phyloP scores from a whole-genome alignment of 2,329 filamentous ascomycete genomes.

The Dothideomycetes sp. region DNA sequence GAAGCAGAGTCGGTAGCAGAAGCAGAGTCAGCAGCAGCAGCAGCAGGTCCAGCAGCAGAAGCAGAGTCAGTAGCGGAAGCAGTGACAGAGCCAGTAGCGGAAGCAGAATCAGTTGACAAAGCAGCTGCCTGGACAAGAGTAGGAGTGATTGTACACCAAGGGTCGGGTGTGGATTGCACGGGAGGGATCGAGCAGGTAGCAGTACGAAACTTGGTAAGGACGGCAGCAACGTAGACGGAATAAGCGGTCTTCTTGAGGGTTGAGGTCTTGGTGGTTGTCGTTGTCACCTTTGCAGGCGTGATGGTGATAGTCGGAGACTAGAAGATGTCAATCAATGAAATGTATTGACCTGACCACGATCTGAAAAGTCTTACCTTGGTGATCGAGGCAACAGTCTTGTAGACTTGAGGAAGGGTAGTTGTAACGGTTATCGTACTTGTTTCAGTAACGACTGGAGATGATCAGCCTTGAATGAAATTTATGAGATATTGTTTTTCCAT shows the following conservation, averaged over 20 bases:
- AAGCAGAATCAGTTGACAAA: slow-evolving; percentile 12
- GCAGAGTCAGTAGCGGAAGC: slow-evolving; percentile 17
- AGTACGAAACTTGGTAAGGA: slow-evolving; percentile 24
- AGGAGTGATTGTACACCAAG: slow-evolving; percentile 22
- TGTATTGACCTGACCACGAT: no score
- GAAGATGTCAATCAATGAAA: background rate
- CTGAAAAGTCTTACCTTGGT: slow-evolving; percentile 5
- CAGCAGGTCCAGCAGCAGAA: slow-evolving; percentile 17
- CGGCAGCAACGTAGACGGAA: slow-evolving; percentile 12
- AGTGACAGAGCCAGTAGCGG: slow-evolving; percentile 15
- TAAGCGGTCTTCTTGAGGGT: slow-evolving; percentile 22
- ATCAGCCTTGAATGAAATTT: background rate
- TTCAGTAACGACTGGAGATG: background rate
- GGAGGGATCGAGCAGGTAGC: slow-evolving; percentile 25
- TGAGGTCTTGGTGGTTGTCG: slow-evolving; percentile 23
- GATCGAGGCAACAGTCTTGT: slow-evolving; percentile 11
- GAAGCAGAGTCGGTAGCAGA: slow-evolving; percentile 19
- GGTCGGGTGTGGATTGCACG: slow-evolving; percentile 20
- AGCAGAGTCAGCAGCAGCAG: slow-evolving; percentile 14
- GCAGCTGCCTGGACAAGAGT: slow-evolving; percentile 19
- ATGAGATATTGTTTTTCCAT: background rate
- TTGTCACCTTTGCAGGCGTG: slow-evolving; percentile 16
- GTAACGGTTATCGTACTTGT: slow-evolving; percentile 3
- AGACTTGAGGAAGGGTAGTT: background rate
- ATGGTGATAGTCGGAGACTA: slow-evolving; percentile 14